phyloP scores from a whole-genome alignment of 2,329 filamentous ascomycete genomes.

The Arthrobotrys sinensis region DNA sequence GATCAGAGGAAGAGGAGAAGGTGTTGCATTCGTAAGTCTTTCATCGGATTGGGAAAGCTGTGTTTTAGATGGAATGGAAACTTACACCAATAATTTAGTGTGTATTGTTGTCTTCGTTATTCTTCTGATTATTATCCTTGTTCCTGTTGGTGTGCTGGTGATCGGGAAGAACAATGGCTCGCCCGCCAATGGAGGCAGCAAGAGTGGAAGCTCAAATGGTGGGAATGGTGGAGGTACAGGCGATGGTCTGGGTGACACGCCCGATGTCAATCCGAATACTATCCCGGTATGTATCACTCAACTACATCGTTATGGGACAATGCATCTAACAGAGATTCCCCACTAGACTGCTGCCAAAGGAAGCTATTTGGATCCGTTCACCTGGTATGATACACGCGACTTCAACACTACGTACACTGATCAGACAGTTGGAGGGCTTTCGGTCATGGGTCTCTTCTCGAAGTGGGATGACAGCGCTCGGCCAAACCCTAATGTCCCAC shows the following conservation, averaged over 20 bases:
- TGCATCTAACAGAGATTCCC: slow-evolving; percentile 52
- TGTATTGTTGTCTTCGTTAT: slow-evolving; percentile 67
- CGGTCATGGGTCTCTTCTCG: slow-evolving; percentile 88
- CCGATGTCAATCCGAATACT: slow-evolving; percentile 68
- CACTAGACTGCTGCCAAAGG: slow-evolving; percentile 69
- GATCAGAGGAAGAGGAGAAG: slow-evolving; percentile 68
- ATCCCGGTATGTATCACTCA: slow-evolving; percentile 68
- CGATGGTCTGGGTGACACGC: slow-evolving; percentile 67
- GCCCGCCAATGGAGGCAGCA: slow-evolving; percentile 60
- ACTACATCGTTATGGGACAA: background rate
- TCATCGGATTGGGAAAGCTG: background rate
- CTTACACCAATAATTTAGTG: slow-evolving; percentile 49
- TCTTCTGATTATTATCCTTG: slow-evolving; percentile 69
- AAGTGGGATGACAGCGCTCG: slow-evolving; percentile 86
- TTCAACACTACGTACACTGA: slow-evolving; percentile 97
- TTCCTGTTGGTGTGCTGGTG: slow-evolving; percentile 70
- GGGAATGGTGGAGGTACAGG: slow-evolving; percentile 64
- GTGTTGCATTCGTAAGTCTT: slow-evolving; percentile 65
- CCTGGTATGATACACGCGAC: slow-evolving; percentile 89
- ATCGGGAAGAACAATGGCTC: slow-evolving; percentile 68
- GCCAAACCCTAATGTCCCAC: slow-evolving; percentile 84
- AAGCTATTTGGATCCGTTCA: slow-evolving; percentile 87
- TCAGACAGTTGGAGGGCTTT: slow-evolving; percentile 85
- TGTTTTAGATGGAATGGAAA: background rate
- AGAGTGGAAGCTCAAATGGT: slow-evolving; percentile 61